Percentiles rank a stretch among this genome's conserved stretches.
Evolutionary conservation across 192 early-diverging fungal genomes (phyloP).

Genomic region (Rhizophagus prolifer): DNA sequence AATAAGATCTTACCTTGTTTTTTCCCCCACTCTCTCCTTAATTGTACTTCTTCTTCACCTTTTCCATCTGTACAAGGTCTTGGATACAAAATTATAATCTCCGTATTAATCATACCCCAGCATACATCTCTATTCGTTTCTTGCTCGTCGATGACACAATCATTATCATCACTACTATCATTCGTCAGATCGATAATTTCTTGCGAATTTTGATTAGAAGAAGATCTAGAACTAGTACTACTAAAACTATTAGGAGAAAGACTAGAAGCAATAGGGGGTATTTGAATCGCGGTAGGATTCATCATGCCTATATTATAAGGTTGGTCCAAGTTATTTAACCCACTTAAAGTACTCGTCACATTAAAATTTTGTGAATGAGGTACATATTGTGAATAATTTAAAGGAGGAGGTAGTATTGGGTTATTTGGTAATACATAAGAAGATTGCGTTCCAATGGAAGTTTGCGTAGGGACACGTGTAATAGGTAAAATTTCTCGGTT

Average conservation of each 20-base stretch:
- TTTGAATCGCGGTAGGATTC: background rate
- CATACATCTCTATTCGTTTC: conserved; percentile 42
- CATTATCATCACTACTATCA: conserved; percentile 38
- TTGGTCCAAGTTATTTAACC: background rate
- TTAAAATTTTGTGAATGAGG: background rate
- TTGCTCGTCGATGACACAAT: conserved; percentile 39
- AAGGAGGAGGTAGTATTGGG: background rate
- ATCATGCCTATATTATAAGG: background rate
- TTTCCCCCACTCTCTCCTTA: conserved; percentile 34
- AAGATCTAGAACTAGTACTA: conserved; percentile 22
- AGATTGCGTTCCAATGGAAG: no score
- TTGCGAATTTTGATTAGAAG: background rate
- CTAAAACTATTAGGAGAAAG: conserved; percentile 6
- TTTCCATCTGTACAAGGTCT: conserved; percentile 35
- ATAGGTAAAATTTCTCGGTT: background rate
- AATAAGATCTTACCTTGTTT: conserved; percentile 36
- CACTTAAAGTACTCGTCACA: no score
- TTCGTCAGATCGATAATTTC: conserved; percentile 36
- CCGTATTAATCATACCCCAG: conserved; percentile 40
- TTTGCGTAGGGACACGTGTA: no score
- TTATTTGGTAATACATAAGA: no score
- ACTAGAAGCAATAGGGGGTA: conserved; percentile 1
- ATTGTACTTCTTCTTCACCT: conserved; percentile 34
- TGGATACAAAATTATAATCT: conserved; percentile 39
- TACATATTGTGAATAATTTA: background rate